Conservation (phyloP, 495 filamentous ascomycete species). For the Neurospora discreta region DNA sequence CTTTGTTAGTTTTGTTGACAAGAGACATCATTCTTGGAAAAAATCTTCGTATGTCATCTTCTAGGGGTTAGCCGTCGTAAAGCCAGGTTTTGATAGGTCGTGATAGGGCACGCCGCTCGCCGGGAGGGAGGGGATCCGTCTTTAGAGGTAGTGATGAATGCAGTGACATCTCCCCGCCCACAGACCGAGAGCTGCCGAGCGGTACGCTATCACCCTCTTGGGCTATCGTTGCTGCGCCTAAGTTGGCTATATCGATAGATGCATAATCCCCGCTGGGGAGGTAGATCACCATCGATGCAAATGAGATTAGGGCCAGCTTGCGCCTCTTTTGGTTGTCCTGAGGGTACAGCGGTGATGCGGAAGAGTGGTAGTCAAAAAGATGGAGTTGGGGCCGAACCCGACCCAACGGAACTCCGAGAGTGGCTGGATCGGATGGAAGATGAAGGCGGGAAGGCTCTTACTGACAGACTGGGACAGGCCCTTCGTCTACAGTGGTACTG, state of each 20-base stretch:
- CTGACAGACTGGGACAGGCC: background rate
- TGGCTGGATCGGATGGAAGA: background rate
- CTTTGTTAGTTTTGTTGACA: background rate
- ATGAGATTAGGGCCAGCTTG: background rate
- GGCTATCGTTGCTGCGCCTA: background rate
- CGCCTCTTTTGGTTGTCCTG: background rate
- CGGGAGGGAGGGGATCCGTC: background rate
- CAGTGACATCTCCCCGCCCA: background rate
- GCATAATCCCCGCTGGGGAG: background rate
- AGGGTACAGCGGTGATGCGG: background rate
- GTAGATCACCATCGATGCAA: background rate
- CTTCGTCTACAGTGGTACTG: background rate
- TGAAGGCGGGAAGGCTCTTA: background rate
- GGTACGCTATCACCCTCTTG: background rate
- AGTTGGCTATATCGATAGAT: background rate
- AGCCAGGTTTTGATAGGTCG: background rate
- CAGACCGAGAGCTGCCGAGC: background rate
- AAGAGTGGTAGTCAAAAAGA: background rate
- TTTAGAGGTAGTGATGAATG: background rate
- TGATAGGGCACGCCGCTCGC: background rate
- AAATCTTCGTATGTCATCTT: background rate
- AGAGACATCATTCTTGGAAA: background rate
- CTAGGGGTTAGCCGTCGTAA: background rate
- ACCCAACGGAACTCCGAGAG: background rate
- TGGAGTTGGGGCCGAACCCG: background rate